These are phyloP conservation scores for Gnomoniopsis smithogilvyi DNA, from an alignment of 2,329 filamentous ascomycete species.

Conservation along the genomic window DNA sequence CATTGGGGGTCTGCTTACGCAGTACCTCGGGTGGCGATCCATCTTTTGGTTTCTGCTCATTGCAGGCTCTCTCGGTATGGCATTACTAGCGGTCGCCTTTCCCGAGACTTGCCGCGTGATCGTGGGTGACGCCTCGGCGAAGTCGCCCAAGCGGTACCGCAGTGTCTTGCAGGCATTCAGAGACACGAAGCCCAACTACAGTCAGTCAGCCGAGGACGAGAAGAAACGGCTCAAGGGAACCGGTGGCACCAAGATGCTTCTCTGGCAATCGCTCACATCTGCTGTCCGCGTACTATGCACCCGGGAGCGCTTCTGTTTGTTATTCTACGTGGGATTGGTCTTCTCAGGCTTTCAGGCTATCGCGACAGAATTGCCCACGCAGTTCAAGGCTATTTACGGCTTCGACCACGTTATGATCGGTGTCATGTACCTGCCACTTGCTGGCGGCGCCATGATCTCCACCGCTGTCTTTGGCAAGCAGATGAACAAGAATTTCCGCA, in stretches of 20 bases:
- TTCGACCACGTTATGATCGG: conserved; percentile 39
- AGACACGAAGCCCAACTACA: conserved; percentile 12
- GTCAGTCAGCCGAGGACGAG: neutral
- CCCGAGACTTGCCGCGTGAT: conserved; percentile 42
- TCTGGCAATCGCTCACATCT: conserved; percentile 28
- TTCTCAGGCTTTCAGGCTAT: conserved; percentile 33
- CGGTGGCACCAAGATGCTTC: conserved; percentile 21
- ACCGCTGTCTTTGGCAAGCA: conserved; percentile 41
- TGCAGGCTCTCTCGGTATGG: conserved; percentile 31
- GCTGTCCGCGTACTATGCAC: conserved; percentile 31
- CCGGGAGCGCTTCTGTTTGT: conserved; percentile 31
- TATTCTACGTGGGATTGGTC: conserved; percentile 33
- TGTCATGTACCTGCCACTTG: conserved; percentile 37
- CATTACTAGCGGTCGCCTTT: conserved; percentile 38
- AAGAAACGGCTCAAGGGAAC: neutral
- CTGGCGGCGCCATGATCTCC: conserved; percentile 33
- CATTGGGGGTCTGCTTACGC: conserved; percentile 48
- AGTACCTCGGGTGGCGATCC: conserved; percentile 50
- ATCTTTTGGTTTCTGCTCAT: conserved; percentile 58
- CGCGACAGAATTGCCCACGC: conserved; percentile 30
- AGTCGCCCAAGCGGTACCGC: conserved; percentile 26
- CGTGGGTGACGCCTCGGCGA: conserved; percentile 40
- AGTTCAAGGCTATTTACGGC: conserved; percentile 29
- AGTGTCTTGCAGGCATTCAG: conserved; percentile 21
- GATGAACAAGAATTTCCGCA: conserved; percentile 60